phyloP scores from a whole-genome alignment of 2,329 filamentous ascomycete genomes.

The Claviceps digitariae region DNA sequence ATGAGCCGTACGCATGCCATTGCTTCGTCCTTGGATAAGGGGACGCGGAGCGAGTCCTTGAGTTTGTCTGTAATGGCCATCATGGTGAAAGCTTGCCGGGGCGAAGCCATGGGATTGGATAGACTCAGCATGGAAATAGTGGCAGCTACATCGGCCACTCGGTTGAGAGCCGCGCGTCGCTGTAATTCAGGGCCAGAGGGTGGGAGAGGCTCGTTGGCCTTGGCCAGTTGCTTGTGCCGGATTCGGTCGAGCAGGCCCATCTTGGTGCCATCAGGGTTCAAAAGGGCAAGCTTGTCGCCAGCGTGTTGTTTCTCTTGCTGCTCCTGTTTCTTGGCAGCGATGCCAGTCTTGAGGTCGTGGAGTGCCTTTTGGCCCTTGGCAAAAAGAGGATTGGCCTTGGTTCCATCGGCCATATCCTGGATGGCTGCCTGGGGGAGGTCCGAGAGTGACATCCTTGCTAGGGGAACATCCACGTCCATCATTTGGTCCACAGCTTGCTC shows the following conservation, averaged over 20 bases:
- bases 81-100: conserved; percentile 52
- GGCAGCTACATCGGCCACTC: conserved; percentile 53
- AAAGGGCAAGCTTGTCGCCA: conserved; percentile 12
- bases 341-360: conserved; percentile 51
- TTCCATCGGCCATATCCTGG: conserved; percentile 15
- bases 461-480: conserved; percentile 30
- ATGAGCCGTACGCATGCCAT: conserved; percentile 36
- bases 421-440: conserved; percentile 25
- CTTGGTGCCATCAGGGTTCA: conserved; percentile 34
- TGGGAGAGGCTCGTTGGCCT: conserved; percentile 40
- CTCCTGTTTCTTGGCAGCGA: conserved; percentile 38
- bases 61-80: conserved; percentile 49
- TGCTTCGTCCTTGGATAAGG: conserved; percentile 39
- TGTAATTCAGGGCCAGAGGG: conserved; percentile 43
- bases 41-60: conserved; percentile 49
- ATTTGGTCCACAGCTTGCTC: conserved; percentile 17
- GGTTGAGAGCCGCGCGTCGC: conserved; percentile 51
- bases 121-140: conserved; percentile 54
- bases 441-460: conserved; percentile 38
- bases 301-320: conserved; percentile 24
- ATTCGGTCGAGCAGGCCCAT: conserved; percentile 65
- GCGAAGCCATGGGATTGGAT: conserved; percentile 33
- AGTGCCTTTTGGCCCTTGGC: conserved; percentile 56
- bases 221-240: conserved; percentile 52
- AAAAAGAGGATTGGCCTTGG: conserved; percentile 41